phyloP scores from a whole-genome alignment of 2,329 filamentous ascomycete genomes.

The Leptographium procerum region DNA sequence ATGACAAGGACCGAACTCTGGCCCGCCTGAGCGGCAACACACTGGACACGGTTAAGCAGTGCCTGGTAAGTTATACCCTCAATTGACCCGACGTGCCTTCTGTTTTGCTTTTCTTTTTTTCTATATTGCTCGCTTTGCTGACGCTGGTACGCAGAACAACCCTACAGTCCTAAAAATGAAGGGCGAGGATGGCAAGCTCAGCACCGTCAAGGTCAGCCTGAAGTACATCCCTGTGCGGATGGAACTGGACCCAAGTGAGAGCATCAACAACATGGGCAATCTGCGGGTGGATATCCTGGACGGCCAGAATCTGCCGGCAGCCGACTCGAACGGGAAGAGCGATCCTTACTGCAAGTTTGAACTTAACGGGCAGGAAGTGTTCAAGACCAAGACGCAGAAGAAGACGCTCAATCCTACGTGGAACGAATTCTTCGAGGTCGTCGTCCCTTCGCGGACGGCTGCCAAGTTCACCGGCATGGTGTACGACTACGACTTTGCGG shows the following conservation, averaged over 20 bases:
- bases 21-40: constrained; percentile 79
- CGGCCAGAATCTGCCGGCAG: constrained; percentile 75
- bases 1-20: constrained; percentile 57
- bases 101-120: not conserved
- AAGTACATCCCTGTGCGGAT: constrained; percentile 94
- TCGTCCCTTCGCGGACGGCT: constrained; percentile 71
- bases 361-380: constrained; percentile 77
- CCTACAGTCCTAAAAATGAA: constrained; percentile 73
- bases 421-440: constrained; percentile 91
- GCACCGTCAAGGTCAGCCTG: constrained; percentile 78
- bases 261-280: constrained; percentile 97
- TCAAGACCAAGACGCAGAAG: constrained; percentile 93
- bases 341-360: constrained; percentile 95
- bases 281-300: constrained; percentile 90
- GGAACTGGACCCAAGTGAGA: constrained; percentile 86
- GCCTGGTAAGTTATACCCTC: constrained; percentile 47
- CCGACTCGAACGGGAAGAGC: constrained; percentile 91
- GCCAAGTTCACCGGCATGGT: constrained; percentile 75
- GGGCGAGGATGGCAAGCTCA: constrained; percentile 63
- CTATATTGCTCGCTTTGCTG: not conserved
- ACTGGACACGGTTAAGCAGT: constrained; percentile 76
- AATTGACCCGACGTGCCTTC: too few species aligned
- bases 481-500: constrained; percentile 94
- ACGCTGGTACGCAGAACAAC: constrained; percentile 53
- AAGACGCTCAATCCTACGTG: constrained; percentile 90